These are phyloP conservation scores for Paracoccidioides brasiliensis DNA, from an alignment of 2,329 filamentous ascomycete genomes.

Conservation along the genomic window DNA sequence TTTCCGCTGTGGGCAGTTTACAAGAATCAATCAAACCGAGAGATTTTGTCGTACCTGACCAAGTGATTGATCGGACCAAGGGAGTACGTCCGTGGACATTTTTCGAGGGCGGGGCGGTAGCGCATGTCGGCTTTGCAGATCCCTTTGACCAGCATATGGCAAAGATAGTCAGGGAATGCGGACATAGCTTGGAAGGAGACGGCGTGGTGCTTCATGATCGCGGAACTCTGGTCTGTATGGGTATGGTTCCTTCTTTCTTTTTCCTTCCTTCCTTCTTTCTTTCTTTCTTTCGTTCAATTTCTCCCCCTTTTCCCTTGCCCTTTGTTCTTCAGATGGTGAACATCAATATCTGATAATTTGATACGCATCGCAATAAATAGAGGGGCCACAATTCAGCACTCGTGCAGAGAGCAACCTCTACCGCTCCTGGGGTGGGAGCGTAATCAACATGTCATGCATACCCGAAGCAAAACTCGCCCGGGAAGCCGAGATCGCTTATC, in stretches of 20 bases:
- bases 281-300: not conserved
- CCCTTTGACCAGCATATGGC: constrained; percentile 76
- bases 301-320: not conserved
- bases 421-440: constrained; percentile 78
- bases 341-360: not conserved
- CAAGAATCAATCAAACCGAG: constrained; percentile 87
- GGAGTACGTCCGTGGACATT: constrained; percentile 89
- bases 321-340: not conserved
- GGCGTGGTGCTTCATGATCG: constrained; percentile 72
- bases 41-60: constrained; percentile 93
- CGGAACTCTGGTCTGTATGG: constrained; percentile 85
- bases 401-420: constrained; percentile 94
- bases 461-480: constrained; percentile 93
- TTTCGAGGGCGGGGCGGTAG: constrained; percentile 70
- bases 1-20: constrained; percentile 85
- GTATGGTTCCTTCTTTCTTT: constrained; percentile 33
- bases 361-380: constrained; percentile 32
- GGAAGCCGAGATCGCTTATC: constrained; percentile 91
- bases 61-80: constrained; percentile 96
- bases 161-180: constrained; percentile 64
- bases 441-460: constrained; percentile 97
- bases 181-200: constrained; percentile 64
- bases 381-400: constrained; percentile 96
- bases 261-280: constrained; percentile 2
- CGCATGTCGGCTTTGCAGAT: constrained; percentile 89